phyloP scores from a whole-genome alignment of 805 yeast genomes.

The Tetrapisispora nanseiensis region DNA sequence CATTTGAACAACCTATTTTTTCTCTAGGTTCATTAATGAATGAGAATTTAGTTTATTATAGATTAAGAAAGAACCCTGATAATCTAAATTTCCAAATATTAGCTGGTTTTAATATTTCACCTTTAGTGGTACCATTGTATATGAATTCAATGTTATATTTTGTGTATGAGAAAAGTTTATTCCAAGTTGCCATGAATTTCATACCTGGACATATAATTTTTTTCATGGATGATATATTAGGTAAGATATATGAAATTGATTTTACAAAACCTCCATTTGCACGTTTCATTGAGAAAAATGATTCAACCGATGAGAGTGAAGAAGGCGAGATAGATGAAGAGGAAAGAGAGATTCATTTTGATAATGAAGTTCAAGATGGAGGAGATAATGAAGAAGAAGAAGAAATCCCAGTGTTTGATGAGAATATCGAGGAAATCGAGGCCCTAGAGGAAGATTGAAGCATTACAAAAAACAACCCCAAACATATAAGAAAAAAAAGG shows the following conservation, averaged over 20 bases:
- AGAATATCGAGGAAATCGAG: no score
- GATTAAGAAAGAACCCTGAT: conserved; percentile 14
- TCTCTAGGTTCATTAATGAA: conserved; percentile 21
- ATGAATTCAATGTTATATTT: conserved; percentile 17
- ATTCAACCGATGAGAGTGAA: not conserved
- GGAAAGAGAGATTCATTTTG: not conserved
- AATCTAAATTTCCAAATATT: conserved; percentile 13
- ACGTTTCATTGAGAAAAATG: conserved; percentile 11
- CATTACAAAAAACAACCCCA: no score
- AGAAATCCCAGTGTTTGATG: no score
- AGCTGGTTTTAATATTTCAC: conserved; percentile 17
- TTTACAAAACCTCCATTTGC: conserved; percentile 23
- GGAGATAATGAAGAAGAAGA: no score
- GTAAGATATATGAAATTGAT: conserved; percentile 21
- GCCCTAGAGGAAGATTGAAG: no score
- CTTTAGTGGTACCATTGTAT: conserved; percentile 16
- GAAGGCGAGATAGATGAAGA: not conserved
- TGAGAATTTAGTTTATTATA: conserved; percentile 23
- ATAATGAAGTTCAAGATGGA: not conserved
- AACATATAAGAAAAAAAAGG: no score
- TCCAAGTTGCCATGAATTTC: conserved; percentile 19
- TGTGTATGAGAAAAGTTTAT: conserved; percentile 9
- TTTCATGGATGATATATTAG: conserved; percentile 21
- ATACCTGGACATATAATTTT: conserved; percentile 24
- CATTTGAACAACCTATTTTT: conserved; percentile 19